Evolutionary conservation across 768 basidiomycete species (phyloP).

Genomic region (Harrya chromipes): DNA sequence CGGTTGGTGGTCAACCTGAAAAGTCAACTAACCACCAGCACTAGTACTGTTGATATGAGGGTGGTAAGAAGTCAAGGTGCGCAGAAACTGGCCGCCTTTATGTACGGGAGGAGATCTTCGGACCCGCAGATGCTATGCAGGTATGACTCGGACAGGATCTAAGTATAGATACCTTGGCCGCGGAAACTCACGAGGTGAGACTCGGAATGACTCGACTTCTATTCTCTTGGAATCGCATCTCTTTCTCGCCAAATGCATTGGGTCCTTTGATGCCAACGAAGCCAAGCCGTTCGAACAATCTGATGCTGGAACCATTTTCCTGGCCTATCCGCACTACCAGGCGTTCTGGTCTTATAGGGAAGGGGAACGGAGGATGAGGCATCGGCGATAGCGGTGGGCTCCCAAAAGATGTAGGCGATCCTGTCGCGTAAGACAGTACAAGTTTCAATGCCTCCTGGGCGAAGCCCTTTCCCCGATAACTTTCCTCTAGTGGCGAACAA

Average conservation of each 20-base stretch:
- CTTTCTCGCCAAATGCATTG: slow-evolving; percentile 78
- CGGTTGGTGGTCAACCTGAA: neutral
- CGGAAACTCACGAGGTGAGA: neutral
- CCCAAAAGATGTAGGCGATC: slow-evolving; percentile 26
- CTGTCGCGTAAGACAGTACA: slow-evolving; percentile 67
- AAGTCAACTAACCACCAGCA: neutral
- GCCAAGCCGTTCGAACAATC: slow-evolving; percentile 72
- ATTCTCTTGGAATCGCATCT: slow-evolving; percentile 52
- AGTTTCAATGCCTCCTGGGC: slow-evolving; percentile 62
- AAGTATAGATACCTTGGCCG: neutral
- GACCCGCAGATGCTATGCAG: neutral
- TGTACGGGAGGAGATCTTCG: neutral
- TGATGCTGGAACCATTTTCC: slow-evolving; percentile 65
- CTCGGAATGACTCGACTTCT: neutral
- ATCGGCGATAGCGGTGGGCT: slow-evolving; percentile 12
- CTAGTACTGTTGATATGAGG: slow-evolving; percentile 5
- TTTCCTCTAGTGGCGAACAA: slow-evolving; percentile 43
- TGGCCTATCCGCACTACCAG: slow-evolving; percentile 73
- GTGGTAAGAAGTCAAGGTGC: slow-evolving; percentile 12
- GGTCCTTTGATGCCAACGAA: slow-evolving; percentile 67
- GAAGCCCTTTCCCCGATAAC: slow-evolving; percentile 65
- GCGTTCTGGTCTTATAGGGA: slow-evolving; percentile 41
- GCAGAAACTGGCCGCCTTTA: neutral
- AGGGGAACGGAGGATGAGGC: slow-evolving; percentile 34
- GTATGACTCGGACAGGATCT: slow-evolving; percentile 17